A percentile compares a stretch with the other conserved stretches of the same genome.
Evolutionary conservation across 2,329 filamentous ascomycete genomes (phyloP).

Genomic region (Nigrospora osmanthi): DNA sequence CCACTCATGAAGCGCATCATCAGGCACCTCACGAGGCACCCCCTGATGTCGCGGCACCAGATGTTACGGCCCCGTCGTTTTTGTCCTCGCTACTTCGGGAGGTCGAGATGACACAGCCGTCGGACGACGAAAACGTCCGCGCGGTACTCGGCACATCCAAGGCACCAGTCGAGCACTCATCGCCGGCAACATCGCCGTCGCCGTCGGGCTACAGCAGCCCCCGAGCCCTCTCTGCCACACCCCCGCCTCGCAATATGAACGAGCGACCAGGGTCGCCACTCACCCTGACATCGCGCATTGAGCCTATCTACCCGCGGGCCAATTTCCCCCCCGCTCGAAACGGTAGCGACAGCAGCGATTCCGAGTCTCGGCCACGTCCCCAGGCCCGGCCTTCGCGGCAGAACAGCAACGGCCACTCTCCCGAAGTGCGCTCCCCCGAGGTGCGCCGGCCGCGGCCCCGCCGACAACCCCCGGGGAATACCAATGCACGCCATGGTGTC

Average conservation of each 20-base stretch:
- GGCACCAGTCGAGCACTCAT: slow-evolving; percentile 36
- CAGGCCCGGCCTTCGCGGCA: slow-evolving; percentile 17
- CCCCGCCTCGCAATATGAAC: slow-evolving; percentile 54
- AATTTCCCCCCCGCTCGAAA: slow-evolving; percentile 33
- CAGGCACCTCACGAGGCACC: too few relatives aligned
- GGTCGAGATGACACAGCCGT: slow-evolving; percentile 60
- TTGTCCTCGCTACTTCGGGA: slow-evolving; percentile 82
- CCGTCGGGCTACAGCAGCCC: slow-evolving; percentile 60
- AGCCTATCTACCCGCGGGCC: slow-evolving; percentile 66
- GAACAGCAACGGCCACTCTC: slow-evolving; percentile 10
- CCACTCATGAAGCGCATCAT: slow-evolving; percentile 10
- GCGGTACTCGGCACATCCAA: slow-evolving; percentile 27
- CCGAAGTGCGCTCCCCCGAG: slow-evolving; percentile 30
- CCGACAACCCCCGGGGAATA: slow-evolving; percentile 32
- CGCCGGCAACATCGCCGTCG: slow-evolving; percentile 59
- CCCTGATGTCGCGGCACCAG: neutral
- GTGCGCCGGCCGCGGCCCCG: slow-evolving; percentile 45
- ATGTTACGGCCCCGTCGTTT: slow-evolving; percentile 59
- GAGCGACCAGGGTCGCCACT: slow-evolving; percentile 59
- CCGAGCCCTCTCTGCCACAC: slow-evolving; percentile 58
- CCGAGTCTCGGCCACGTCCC: slow-evolving; percentile 29
- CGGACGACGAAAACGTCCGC: slow-evolving; percentile 47
- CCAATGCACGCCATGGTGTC: slow-evolving; percentile 21
- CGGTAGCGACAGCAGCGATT: slow-evolving; percentile 36
- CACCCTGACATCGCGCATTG: slow-evolving; percentile 62